Conservation (phyloP, 306 rosid genomes). For the Quercus gilva region DNA sequence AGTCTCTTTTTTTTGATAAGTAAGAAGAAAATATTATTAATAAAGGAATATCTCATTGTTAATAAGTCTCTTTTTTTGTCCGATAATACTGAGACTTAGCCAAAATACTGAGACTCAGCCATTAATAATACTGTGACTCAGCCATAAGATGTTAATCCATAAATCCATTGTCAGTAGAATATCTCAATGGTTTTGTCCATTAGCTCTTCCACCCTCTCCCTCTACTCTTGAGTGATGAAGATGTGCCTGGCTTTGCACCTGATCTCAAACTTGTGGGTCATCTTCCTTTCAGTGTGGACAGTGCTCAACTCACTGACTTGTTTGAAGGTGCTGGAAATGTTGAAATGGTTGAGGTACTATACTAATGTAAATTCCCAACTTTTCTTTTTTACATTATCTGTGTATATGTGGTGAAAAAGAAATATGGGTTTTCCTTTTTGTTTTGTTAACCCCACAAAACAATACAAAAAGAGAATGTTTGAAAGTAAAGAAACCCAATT, state of each 20-base stretch:
- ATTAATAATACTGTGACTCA: too few species aligned
- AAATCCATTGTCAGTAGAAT: neutral
- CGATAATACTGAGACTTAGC: too few species aligned
- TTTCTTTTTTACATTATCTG: neutral
- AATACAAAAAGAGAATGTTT: too few species aligned
- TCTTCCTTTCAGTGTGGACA: conserved; percentile 75
- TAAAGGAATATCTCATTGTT: too few species aligned
- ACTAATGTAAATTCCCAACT: neutral
- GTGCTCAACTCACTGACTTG: conserved; percentile 72
- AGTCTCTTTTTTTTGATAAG: neutral
- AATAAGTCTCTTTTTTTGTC: too few species aligned
- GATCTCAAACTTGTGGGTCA: conserved; percentile 77
- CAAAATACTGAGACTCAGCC: too few species aligned
- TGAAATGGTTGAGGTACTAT: conserved; percentile 72
- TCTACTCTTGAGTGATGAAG: conserved; percentile 26
- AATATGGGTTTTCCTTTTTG: neutral
- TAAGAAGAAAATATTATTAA: too few species aligned
- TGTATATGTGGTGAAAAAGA: neutral
- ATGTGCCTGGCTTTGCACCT: conserved; percentile 32
- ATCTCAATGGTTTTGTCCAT: neutral
- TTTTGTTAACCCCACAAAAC: too few species aligned
- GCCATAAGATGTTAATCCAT: neutral
- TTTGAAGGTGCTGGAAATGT: conserved; percentile 76
- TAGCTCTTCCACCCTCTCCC: too few species aligned
- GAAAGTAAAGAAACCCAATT: neutral